Evolutionary conservation across 305 asterid species (phyloP).

Genomic region (Fraxinus floribunda): DNA sequence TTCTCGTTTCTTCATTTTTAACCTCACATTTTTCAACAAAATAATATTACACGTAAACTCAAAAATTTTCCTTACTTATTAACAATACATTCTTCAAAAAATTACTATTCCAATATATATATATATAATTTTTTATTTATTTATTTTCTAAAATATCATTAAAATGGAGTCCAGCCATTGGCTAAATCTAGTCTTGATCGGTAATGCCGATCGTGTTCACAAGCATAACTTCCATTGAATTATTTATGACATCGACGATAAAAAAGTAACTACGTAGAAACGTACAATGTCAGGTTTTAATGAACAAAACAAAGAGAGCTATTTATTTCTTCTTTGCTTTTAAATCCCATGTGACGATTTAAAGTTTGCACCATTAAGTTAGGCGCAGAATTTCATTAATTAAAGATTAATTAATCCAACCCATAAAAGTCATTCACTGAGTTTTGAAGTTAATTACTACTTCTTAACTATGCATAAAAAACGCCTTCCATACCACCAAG

Average conservation of each 20-base stretch:
- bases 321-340: constrained; percentile 6
- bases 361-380: constrained; percentile 27
- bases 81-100: too few relatives aligned
- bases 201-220: background rate
- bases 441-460: background rate
- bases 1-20: too few relatives aligned
- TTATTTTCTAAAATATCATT: too few relatives aligned
- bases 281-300: background rate
- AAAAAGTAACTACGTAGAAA: background rate
- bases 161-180: too few relatives aligned
- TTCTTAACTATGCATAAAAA: background rate
- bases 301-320: constrained; percentile 16
- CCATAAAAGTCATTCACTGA: background rate
- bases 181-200: too few relatives aligned
- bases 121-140: too few relatives aligned
- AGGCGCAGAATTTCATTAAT: constrained; percentile 19
- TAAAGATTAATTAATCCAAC: background rate
- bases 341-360: constrained; percentile 22
- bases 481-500: background rate
- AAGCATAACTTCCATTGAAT: too few relatives aligned
- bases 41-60: too few relatives aligned
- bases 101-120: too few relatives aligned
- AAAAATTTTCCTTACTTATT: too few relatives aligned
- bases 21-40: too few relatives aligned
- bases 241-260: background rate